phyloP scores from a whole-genome alignment of 257 asterid genomes.

The Capsicum rhomboideum region DNA sequence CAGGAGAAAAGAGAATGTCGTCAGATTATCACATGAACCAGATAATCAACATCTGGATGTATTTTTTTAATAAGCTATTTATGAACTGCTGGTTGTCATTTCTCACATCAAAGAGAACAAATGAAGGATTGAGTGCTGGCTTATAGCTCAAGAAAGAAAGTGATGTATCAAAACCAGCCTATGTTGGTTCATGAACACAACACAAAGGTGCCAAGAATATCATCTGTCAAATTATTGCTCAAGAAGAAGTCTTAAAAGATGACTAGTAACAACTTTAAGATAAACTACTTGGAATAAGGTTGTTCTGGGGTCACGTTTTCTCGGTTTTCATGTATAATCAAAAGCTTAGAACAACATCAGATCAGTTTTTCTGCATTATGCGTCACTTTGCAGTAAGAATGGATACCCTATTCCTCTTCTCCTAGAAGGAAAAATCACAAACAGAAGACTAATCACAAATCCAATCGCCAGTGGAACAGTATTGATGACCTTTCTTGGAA shows the following conservation, averaged over 20 bases:
- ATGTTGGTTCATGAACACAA: neutral
- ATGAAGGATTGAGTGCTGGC: neutral
- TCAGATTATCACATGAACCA: neutral
- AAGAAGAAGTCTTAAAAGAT: neutral
- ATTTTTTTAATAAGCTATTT: neutral
- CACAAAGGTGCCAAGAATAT: neutral
- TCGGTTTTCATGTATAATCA: neutral
- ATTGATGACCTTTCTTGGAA: slow-evolving; percentile 33
- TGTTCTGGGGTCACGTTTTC: neutral
- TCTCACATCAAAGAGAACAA: neutral
- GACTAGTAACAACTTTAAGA: neutral
- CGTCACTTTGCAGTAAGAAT: slow-evolving; percentile 48
- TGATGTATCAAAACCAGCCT: neutral
- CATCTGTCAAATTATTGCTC: neutral
- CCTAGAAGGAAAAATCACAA: slow-evolving; percentile 51
- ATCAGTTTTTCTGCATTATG: neutral
- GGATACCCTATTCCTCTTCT: slow-evolving; percentile 63
- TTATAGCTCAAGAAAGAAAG: neutral
- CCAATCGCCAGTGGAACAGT: slow-evolving; percentile 40
- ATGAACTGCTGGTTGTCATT: neutral
- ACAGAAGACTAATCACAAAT: slow-evolving; percentile 35
- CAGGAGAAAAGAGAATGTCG: neutral
- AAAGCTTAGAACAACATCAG: neutral
- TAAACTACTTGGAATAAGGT: neutral
- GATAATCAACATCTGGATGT: neutral